Evolutionary conservation across 148 eudicot species (phyloP).

Genomic region (Camellia lanceoleosa): DNA sequence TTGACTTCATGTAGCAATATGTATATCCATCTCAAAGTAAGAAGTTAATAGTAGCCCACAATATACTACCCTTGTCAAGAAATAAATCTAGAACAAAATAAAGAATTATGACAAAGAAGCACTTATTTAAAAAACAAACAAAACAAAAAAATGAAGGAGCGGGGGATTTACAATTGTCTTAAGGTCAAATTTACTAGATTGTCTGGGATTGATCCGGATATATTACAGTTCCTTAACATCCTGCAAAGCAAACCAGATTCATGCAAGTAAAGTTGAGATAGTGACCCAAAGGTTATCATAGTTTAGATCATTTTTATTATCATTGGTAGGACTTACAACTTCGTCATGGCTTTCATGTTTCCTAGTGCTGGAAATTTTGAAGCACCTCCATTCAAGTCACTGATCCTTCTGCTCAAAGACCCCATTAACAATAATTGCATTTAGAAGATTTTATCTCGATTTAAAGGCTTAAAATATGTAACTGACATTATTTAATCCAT

Average conservation of each 20-base stretch:
- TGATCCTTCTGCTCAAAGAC: conserved; percentile 48
- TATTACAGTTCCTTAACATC: conserved; percentile 58
- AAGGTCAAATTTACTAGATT: conserved; percentile 33
- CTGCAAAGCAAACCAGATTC: conserved; percentile 29
- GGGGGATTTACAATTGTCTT: conserved; percentile 34
- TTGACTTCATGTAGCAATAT: neutral
- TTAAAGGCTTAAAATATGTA: neutral
- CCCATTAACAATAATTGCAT: conserved; percentile 1
- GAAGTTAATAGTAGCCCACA: neutral
- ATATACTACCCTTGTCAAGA: neutral
- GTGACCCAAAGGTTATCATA: neutral
- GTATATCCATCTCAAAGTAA: neutral
- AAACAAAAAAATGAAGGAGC: neutral
- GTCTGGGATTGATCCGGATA: conserved; percentile 44
- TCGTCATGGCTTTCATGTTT: conserved; percentile 26
- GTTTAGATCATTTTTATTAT: neutral
- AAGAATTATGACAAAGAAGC: neutral
- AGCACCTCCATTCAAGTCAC: conserved; percentile 49
- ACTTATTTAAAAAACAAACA: too few relatives aligned
- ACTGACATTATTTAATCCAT: neutral
- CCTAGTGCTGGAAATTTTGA: conserved; percentile 44
- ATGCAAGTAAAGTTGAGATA: neutral
- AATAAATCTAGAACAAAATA: neutral
- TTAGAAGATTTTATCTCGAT: neutral
- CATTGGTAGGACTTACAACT: conserved; percentile 35